Evolutionary conservation across 192 early-diverging fungal genomes (phyloP).

Genomic region (Chytriomyces sp.): DNA sequence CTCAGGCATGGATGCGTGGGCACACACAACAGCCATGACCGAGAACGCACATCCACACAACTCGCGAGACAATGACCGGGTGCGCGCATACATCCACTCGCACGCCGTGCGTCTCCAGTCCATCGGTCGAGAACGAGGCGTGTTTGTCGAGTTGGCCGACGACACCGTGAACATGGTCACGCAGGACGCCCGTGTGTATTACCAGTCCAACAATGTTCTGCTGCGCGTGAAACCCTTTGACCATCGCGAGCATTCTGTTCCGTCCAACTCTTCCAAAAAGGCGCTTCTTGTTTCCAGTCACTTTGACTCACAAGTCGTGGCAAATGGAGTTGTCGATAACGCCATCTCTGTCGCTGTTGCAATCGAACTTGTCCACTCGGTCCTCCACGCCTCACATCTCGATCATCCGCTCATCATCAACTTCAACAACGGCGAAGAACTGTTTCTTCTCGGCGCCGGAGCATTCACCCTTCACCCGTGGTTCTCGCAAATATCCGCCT

Average conservation of each 20-base stretch:
- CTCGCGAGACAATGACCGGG: conserved; percentile 22
- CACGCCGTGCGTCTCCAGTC: conserved; percentile 3
- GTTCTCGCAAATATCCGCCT: conserved; percentile 45
- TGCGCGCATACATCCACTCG: conserved; percentile 9
- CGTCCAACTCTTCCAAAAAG: not conserved
- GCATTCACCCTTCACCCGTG: conserved; percentile 51
- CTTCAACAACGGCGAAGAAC: conserved; percentile 60
- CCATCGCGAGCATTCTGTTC: too few species aligned
- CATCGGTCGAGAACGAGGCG: conserved; percentile 5
- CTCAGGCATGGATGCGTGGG: conserved; percentile 31
- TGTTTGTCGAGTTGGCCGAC: not conserved
- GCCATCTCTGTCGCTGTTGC: conserved; percentile 50
- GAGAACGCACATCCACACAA: conserved; percentile 16
- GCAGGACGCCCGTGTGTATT: not conserved
- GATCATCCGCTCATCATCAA: conserved; percentile 45
- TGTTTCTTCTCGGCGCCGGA: conserved; percentile 44
- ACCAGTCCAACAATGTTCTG: conserved; percentile 36
- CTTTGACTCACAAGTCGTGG: conserved; percentile 48
- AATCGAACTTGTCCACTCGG: conserved; percentile 40
- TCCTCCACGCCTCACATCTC: conserved; percentile 32
- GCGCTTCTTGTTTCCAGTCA: conserved; percentile 53
- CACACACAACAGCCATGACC: conserved; percentile 22
- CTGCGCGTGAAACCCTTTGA: conserved; percentile 6
- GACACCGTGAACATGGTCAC: conserved; percentile 31
- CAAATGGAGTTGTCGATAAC: conserved; percentile 55